Conservation (phyloP, 768 basidiomycete genomes). For the Hericium alpestre region DNA sequence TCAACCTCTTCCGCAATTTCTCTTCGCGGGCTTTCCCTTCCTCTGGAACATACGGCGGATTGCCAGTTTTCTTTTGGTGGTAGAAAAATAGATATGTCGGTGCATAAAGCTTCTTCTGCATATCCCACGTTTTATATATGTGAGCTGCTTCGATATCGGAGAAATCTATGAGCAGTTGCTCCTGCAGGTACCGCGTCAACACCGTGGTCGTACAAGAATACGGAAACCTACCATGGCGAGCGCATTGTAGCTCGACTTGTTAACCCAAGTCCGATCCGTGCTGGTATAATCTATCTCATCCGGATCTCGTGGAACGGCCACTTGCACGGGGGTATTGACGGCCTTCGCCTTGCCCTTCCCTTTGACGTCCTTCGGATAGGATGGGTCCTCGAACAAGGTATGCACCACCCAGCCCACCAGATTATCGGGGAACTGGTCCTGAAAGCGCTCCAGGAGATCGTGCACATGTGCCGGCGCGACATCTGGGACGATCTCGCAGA, state of each 20-base stretch:
- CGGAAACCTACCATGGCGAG: slow-evolving; percentile 38
- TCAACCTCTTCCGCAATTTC: background rate
- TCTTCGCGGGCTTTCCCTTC: background rate
- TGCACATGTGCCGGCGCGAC: slow-evolving; percentile 46
- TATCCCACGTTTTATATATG: too few relatives aligned
- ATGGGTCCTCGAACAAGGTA: slow-evolving; percentile 47
- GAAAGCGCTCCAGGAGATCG: slow-evolving; percentile 34
- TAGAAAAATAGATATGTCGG: slow-evolving; percentile 49
- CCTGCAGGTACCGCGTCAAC: slow-evolving; percentile 21
- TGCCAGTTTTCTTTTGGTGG: slow-evolving; percentile 24
- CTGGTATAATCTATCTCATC: slow-evolving; percentile 43
- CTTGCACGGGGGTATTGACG: slow-evolving; percentile 13
- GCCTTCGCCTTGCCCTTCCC: slow-evolving; percentile 35
- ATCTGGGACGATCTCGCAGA: slow-evolving; percentile 65
- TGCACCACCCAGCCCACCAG: slow-evolving; percentile 49
- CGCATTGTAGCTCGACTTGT: slow-evolving; percentile 36
- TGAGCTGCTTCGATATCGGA: slow-evolving; percentile 28
- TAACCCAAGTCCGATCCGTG: slow-evolving; percentile 31
- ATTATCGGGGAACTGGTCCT: slow-evolving; percentile 24
- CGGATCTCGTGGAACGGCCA: slow-evolving; percentile 10
- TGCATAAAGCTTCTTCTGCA: slow-evolving; percentile 38
- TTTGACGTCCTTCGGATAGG: slow-evolving; percentile 45
- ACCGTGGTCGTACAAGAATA: too few relatives aligned
- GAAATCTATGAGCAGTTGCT: slow-evolving; percentile 46
- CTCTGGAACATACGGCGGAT: slow-evolving; percentile 20